Conservation (phyloP, 768 basidiomycete genomes). For the Suillus clintonianus region DNA sequence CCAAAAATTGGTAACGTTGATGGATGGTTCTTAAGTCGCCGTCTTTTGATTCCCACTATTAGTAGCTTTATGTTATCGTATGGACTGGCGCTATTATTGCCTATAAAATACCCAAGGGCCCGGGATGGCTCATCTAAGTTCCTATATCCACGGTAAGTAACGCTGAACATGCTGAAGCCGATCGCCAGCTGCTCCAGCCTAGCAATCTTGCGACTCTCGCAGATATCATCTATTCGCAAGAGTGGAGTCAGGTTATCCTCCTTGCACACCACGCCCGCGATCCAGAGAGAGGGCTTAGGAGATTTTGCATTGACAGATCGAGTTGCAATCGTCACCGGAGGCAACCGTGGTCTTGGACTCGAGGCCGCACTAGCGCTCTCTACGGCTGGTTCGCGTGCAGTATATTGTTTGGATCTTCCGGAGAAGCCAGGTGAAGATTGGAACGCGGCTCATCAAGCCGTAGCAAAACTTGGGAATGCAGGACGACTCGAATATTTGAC, state of each 20-base stretch:
- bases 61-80: no score
- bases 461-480: conserved; percentile 37
- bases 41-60: no score
- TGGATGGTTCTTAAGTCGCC: no score
- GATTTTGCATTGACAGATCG: conserved; percentile 32
- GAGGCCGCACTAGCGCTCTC: conserved; percentile 30
- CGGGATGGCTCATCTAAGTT: no score
- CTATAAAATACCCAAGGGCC: no score
- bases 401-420: conserved; percentile 35
- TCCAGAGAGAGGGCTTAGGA: conserved; percentile 27
- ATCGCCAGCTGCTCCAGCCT: neutral
- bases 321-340: conserved; percentile 30
- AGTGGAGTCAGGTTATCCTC: neutral
- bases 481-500: conserved; percentile 21
- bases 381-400: conserved; percentile 39
- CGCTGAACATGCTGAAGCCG: neutral
- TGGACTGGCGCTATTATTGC: no score
- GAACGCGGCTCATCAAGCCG: conserved; percentile 48
- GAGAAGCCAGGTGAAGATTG: conserved; percentile 39
- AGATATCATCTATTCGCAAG: neutral
- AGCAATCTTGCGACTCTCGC: neutral
- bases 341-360: conserved; percentile 32
- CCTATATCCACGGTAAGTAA: neutral
- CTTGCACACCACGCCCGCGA: neutral
- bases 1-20: no score